Base-by-base conservation (phyloP, 1,284 basidiomycete species). In the Microbotryum saponariae region DNA sequence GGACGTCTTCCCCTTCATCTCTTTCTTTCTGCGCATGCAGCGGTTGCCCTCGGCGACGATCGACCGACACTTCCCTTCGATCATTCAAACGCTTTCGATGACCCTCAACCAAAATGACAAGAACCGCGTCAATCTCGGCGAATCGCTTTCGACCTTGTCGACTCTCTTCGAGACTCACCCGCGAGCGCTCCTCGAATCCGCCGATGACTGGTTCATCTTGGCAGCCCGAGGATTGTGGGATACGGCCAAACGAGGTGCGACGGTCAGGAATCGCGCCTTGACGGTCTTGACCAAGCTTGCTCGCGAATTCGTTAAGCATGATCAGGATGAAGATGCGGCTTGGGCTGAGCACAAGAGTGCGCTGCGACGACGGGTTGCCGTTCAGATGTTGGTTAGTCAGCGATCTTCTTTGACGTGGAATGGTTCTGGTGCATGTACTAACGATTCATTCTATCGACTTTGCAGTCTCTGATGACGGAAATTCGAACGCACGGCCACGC, bases 1-100 rank as follows among this genome's bases (percentile, higher is more conserved):
- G 20, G 60, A 68, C 47, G 21, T 68, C 25, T 62, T 62, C 53
- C 64, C 66, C 33, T 66, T 68, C 51, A 50, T 68, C 27, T 48
- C 64, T 21, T 68, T 59, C 55, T 51, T 68, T 51, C 45, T 68
- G n/a, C 23, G 42, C n/a, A 51, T 45, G 44, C 60, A 62, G 23
- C n/a, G 54, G 16, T 46, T 67, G 16, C 50, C 65, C 10, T 1
- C 46, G 6, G 5, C 20, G 1, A 20, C 60, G 50, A 21, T 64
- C 56, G 20, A 33, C 0, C 59, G 57, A 1, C 45, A 63, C 33
- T 5, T 66, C 45, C 6, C 16, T 0, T n/a, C 58, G 5, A 21
- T 33, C 7, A 23, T 66, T 29, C 44, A 56, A 59, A 53, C 21
- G 33, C 51, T 3, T 23, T 68, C 48, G 7, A 8, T 10, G 8